Evolutionary conservation across 2,329 filamentous ascomycete genomes (phyloP).

Genomic region (Phoma sp.): DNA sequence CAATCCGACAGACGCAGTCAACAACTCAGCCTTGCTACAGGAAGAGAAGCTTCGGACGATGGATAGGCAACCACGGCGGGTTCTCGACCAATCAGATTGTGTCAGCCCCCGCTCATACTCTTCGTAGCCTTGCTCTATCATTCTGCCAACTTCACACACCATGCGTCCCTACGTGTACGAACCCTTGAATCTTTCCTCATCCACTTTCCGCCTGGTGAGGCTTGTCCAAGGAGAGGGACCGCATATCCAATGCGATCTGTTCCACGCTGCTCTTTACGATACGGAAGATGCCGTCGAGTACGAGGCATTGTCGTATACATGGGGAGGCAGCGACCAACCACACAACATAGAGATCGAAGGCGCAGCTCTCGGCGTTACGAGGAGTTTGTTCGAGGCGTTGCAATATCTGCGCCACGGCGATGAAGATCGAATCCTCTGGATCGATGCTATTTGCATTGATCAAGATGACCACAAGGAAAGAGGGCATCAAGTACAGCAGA

Average conservation of each 20-base stretch:
- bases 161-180: too few relatives aligned
- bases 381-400: slow-evolving; percentile 23
- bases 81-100: too few relatives aligned
- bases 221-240: too few relatives aligned
- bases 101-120: too few relatives aligned
- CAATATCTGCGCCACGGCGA: slow-evolving; percentile 13
- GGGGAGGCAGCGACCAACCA: slow-evolving; percentile 13
- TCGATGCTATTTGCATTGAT: slow-evolving; percentile 23
- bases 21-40: too few relatives aligned
- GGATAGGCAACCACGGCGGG: too few relatives aligned
- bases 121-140: too few relatives aligned
- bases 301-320: slow-evolving; percentile 30
- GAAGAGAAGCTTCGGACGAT: too few relatives aligned
- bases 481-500: slow-evolving; percentile 32
- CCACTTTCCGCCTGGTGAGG: too few relatives aligned
- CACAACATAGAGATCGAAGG: slow-evolving; percentile 11
- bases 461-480: slow-evolving; percentile 20
- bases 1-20: too few relatives aligned
- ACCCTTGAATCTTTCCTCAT: too few relatives aligned
- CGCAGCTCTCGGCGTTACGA: slow-evolving; percentile 1
- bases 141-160: too few relatives aligned
- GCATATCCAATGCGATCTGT: neutral
- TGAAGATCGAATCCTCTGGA: slow-evolving; percentile 27
- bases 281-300: slow-evolving; percentile 4
- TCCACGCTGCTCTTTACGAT: neutral